A percentile compares a stretch with the other conserved stretches of the same genome.
phyloP scores from a whole-genome alignment of 169 alveolate genomes.

The Plasmodium vivax region DNA sequence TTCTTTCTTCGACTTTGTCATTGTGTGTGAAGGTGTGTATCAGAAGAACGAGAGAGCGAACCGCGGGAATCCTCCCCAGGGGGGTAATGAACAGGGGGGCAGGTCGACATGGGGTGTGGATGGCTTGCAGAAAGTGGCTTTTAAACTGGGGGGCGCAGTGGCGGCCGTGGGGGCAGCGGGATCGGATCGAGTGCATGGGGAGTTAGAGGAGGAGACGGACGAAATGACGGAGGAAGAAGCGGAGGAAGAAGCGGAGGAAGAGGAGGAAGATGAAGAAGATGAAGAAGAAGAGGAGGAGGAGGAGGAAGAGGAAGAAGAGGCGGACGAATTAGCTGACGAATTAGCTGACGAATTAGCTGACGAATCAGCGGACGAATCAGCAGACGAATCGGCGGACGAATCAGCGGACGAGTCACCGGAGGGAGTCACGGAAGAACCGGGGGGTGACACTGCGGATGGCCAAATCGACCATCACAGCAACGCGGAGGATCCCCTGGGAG shows the following conservation, averaged over 20 bases:
- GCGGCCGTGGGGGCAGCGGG: background rate
- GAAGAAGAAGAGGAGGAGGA: background rate
- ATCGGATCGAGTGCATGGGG: background rate
- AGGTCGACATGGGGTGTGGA: background rate
- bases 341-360: too few species aligned
- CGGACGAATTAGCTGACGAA: background rate
- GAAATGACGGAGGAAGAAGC: background rate
- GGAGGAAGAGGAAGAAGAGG: background rate
- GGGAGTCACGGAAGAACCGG: background rate
- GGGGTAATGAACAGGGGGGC: background rate
- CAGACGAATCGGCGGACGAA: too few species aligned
- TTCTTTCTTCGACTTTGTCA: conserved; percentile 33
- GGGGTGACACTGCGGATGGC: background rate
- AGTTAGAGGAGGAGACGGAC: background rate
- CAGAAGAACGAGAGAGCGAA: background rate
- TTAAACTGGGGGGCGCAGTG: background rate
- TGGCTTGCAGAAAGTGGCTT: background rate
- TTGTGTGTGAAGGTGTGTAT: conserved; percentile 42
- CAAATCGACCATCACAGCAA: background rate
- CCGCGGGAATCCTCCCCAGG: background rate
- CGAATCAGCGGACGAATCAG: too few species aligned
- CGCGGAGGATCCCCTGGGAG: background rate
- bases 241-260: background rate
- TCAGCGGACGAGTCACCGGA: background rate
- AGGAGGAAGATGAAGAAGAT: background rate